Evolutionary conservation across 2,329 filamentous ascomycete genomes (phyloP), one percentile per base, ranked within the genome.

Genomic region (Epichloe aotearoae): DNA sequence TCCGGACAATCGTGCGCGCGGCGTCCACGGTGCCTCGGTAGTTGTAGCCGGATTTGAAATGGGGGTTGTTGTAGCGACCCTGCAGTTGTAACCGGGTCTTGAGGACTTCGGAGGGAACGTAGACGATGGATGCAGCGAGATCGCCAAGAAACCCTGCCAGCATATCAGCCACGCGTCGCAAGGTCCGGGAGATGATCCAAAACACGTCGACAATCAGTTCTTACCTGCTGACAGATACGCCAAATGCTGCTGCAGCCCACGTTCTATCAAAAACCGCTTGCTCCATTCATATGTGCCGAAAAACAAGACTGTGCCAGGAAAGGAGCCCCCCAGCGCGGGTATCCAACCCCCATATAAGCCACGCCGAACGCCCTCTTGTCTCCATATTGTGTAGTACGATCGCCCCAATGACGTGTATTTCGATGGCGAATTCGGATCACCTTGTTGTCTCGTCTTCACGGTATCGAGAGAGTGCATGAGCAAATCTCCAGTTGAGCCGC

Each of bases 381-480:
- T 81, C 69, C 86, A 86, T 63, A 98, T 98, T 40, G 86, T 97
- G 64, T 86, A 80, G 70, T 97, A 98, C 4, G 91, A 93, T 52
- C 85, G 86, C 39, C 86, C 86, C 67, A 97, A 82, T 15, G 88
- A 91, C 11, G 86, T 84, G 70, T 98, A 98, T 69, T 87, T 95
- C 1, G 93, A 86, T 20, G 93, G 93, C 54, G 95, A 79, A 64
- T 93, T 85, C 43, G 91, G 90, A 63, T 97, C 93, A 62, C 91
- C 93, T 69, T 98, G 93, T 67, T 98, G 94, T 59, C 93, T 81
- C 45, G 93, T 98, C 72, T 98, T 98, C 61, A 98, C 93, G 1
- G 93, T 98, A 68, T 98, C 93, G 62, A 98, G 79, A 44, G 91
- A 97, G 72, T 98, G 93, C 93, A 98, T 98, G 58, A 98, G 74